Conservation (phyloP, 2,329 filamentous ascomycete genomes). For the Clarireedia homoeocarpa region DNA sequence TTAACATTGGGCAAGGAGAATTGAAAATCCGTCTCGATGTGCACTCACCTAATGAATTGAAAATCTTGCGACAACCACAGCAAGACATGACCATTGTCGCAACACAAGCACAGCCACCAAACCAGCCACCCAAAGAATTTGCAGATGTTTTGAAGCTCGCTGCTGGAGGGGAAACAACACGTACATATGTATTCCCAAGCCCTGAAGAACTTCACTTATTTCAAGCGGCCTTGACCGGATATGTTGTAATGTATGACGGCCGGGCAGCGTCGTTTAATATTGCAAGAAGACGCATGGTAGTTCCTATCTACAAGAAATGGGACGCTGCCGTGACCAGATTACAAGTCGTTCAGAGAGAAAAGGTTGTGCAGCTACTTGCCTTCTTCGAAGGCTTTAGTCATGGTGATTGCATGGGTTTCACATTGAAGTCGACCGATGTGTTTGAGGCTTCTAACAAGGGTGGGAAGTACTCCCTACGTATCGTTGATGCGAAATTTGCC, state of each 20-base stretch:
- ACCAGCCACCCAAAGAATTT: constrained; percentile 56
- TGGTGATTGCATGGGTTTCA: constrained; percentile 82
- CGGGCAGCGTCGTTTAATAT: constrained; percentile 71
- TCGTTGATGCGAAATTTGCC: constrained; percentile 87
- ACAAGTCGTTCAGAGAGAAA: constrained; percentile 71
- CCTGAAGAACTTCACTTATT: constrained; percentile 68
- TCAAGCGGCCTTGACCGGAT: constrained; percentile 72
- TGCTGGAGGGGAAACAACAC: constrained; percentile 53
- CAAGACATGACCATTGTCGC: constrained; percentile 70
- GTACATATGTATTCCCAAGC: constrained; percentile 62
- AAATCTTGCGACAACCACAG: constrained; percentile 65
- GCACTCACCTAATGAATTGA: constrained; percentile 49
- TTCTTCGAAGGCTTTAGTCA: constrained; percentile 87
- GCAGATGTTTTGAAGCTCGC: constrained; percentile 41
- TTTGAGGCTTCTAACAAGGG: constrained; percentile 63
- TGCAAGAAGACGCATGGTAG: constrained; percentile 77
- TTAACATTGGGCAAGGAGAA: constrained; percentile 75
- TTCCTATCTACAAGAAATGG: constrained; percentile 92
- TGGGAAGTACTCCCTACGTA: constrained; percentile 63
- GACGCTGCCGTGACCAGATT: constrained; percentile 73
- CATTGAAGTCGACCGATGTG: constrained; percentile 73
- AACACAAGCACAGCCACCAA: constrained; percentile 55
- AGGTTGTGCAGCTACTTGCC: constrained; percentile 67
- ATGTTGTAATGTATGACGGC: constrained; percentile 65
- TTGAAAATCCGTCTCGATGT: constrained; percentile 59